Conservation (phyloP, 2,329 filamentous ascomycete species). For the Nothopassalora personata region DNA sequence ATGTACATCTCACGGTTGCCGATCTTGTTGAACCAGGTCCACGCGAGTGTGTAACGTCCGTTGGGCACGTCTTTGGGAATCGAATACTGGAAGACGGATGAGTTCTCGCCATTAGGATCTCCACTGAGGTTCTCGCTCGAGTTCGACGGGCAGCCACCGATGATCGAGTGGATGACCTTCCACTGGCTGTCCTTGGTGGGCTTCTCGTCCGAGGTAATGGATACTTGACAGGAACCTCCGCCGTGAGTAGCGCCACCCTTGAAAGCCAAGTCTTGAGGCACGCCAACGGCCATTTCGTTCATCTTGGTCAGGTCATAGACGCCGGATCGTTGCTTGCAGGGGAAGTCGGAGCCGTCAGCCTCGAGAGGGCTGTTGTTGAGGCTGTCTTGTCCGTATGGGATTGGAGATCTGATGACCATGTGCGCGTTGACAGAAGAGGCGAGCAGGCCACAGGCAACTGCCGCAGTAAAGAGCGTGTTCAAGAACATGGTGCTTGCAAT, state of each 20-base stretch:
- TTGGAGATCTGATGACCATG: constrained; percentile 72
- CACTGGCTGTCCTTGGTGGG: constrained; percentile 65
- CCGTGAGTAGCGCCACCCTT: constrained; percentile 74
- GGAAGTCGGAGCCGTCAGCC: constrained; percentile 55
- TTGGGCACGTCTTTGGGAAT: constrained; percentile 68
- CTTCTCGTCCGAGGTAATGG: constrained; percentile 69
- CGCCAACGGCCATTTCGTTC: constrained; percentile 64
- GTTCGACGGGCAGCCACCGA: constrained; percentile 86
- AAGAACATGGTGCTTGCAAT: constrained; percentile 17
- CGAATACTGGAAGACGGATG: too few species aligned
- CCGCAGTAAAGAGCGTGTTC: constrained; percentile 13
- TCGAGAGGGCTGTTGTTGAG: constrained; percentile 62
- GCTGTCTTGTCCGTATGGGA: constrained; percentile 55
- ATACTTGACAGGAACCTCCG: constrained; percentile 85
- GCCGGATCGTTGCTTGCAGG: constrained; percentile 63
- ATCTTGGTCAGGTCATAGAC: constrained; percentile 44
- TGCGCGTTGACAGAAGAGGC: constrained; percentile 53
- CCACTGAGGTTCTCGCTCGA: too few species aligned
- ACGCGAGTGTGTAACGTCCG: constrained; percentile 73
- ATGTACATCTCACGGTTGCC: constrained; percentile 95
- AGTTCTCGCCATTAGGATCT: too few species aligned
- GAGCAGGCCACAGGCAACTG: constrained; percentile 17
- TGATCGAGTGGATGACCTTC: constrained; percentile 84
- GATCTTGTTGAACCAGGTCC: constrained; percentile 90
- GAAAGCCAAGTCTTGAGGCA: too few species aligned